phyloP scores from a whole-genome alignment of 2,329 filamentous ascomycete genomes.

The Aspergillus tubingensis region DNA sequence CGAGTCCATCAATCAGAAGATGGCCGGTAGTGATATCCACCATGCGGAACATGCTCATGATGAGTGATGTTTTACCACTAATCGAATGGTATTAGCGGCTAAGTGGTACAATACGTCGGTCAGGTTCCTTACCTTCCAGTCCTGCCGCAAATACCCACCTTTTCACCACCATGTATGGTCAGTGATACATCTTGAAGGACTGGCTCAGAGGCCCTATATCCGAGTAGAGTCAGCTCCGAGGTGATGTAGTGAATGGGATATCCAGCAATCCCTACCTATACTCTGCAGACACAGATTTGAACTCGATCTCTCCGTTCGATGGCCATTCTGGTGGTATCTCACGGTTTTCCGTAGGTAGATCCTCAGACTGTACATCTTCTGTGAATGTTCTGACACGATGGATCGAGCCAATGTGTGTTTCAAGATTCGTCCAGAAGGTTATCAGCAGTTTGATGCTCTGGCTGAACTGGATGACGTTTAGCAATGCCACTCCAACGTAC shows the following conservation, averaged over 20 bases:
- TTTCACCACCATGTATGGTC: conserved; percentile 45
- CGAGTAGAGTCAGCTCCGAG: conserved; percentile 13
- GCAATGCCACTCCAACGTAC: conserved; percentile 55
- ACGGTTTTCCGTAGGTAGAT: conserved; percentile 44
- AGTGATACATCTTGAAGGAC: conserved; percentile 53
- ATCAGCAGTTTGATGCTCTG: conserved; percentile 54
- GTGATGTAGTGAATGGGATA: neutral
- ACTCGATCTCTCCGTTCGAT: conserved; percentile 44
- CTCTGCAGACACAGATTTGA: conserved; percentile 47
- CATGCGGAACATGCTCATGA: conserved; percentile 47
- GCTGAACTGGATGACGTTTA: conserved; percentile 58
- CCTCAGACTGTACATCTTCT: conserved; percentile 47
- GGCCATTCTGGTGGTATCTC: conserved; percentile 47
- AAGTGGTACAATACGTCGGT: conserved; percentile 2
- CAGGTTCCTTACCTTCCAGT: conserved; percentile 37
- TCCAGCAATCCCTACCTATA: conserved; percentile 38
- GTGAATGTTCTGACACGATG: conserved; percentile 58
- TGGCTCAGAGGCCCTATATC: conserved; percentile 28
- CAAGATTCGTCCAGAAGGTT: conserved; percentile 58
- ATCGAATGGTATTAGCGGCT: neutral
- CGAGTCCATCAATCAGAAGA: conserved; percentile 47
- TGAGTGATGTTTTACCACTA: conserved; percentile 48
- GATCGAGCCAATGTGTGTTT: conserved; percentile 61
- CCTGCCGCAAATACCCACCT: conserved; percentile 45
- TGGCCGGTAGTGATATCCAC: conserved; percentile 42